Evolutionary conservation across 2,329 filamentous ascomycete species (phyloP).

Genomic region (Aspergillus fumigatiaffinis): DNA sequence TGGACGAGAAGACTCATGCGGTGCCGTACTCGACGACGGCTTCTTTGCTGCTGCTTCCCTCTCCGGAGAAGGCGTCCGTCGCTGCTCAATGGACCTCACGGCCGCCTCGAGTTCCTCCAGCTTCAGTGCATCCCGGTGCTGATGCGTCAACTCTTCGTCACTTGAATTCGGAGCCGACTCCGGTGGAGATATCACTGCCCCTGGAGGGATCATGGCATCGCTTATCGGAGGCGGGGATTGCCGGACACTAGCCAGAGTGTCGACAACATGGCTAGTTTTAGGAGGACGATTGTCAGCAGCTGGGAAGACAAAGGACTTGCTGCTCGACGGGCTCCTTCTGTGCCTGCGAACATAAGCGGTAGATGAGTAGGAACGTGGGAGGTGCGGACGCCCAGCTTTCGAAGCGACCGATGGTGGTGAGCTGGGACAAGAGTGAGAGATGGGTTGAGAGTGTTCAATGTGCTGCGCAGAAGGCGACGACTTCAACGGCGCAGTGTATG

Average conservation of each 20-base stretch:
- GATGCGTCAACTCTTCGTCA: slow-evolving; percentile 61
- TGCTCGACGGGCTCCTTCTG: slow-evolving; percentile 54
- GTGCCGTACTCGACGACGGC: slow-evolving; percentile 28
- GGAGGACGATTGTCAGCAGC: slow-evolving; percentile 21
- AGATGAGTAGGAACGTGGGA: slow-evolving; percentile 56
- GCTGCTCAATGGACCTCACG: slow-evolving; percentile 68
- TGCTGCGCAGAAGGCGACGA: slow-evolving; percentile 52
- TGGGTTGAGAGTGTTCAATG: slow-evolving; percentile 50
- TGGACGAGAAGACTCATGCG: slow-evolving; percentile 24
- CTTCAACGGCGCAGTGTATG: slow-evolving; percentile 50
- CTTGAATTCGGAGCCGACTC: slow-evolving; percentile 78
- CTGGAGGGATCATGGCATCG: slow-evolving; percentile 71
- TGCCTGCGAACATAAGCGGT: slow-evolving; percentile 60
- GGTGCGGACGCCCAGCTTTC: slow-evolving; percentile 39
- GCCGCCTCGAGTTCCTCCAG: slow-evolving; percentile 72
- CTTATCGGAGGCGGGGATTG: slow-evolving; percentile 81
- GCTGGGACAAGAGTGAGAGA: slow-evolving; percentile 21
- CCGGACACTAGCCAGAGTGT: slow-evolving; percentile 61
- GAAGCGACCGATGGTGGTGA: slow-evolving; percentile 13
- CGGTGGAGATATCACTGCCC: slow-evolving; percentile 85
- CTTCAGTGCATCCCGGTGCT: slow-evolving; percentile 43
- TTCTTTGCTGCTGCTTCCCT: slow-evolving; percentile 16
- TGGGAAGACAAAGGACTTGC: slow-evolving; percentile 31
- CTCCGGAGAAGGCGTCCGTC: slow-evolving; percentile 28
- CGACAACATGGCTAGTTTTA: slow-evolving; percentile 22